Evolutionary conservation across 441 rosid species (phyloP).

Genomic region (Theobroma grandiflorum): DNA sequence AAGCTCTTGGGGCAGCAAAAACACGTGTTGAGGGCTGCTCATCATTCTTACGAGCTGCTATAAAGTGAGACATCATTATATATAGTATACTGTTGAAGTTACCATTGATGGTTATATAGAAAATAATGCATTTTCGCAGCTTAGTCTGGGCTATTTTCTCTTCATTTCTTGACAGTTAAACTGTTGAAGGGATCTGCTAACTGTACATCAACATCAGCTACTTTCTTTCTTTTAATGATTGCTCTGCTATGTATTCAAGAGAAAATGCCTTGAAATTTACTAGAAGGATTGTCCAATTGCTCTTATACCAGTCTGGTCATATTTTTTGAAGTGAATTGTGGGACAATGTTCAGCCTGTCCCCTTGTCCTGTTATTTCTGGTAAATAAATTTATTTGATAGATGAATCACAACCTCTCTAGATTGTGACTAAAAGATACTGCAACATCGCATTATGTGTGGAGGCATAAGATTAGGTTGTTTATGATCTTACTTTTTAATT

Average conservation of each 20-base stretch:
- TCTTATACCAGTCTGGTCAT: background rate
- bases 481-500: background rate
- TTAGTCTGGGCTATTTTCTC: background rate
- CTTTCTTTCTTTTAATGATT: conserved; percentile 3
- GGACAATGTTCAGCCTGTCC: background rate
- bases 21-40: conserved; percentile 80
- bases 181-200: background rate
- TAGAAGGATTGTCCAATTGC: background rate
- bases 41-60: conserved; percentile 87
- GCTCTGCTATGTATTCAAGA: background rate
- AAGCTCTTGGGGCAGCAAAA: conserved; percentile 91
- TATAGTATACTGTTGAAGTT: background rate
- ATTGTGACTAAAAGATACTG: background rate
- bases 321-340: background rate
- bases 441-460: background rate
- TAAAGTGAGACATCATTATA: conserved; percentile 60
- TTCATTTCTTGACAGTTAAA: conserved; percentile 1
- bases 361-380: background rate
- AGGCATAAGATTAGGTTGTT: conserved; percentile 7
- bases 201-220: background rate
- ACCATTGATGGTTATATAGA: background rate
- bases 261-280: conserved; percentile 3
- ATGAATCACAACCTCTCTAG: background rate
- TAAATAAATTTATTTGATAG: background rate
- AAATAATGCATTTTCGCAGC: background rate